Evolutionary conservation across 2,329 filamentous ascomycete species (phyloP), one percentile per base, ranked within the genome.

Genomic region (Fonsecaea pedrosoi): DNA sequence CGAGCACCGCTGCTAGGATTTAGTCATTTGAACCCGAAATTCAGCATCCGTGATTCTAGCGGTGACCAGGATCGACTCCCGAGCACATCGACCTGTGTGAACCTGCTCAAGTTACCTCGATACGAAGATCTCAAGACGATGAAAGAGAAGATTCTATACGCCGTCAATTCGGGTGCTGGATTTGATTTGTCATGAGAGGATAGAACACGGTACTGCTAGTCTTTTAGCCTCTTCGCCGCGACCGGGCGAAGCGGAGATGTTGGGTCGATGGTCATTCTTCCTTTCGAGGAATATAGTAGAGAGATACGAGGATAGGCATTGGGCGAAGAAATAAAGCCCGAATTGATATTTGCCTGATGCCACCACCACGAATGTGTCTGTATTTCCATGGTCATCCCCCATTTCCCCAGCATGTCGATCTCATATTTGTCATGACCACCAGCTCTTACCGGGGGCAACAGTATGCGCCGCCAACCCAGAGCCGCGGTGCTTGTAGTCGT

Each of bases 11-110:
- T 99, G 54, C 81, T 98, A 2, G 95, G 95, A 0, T 99, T 99
- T 76, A 87, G 88, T 18, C 91, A 95, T 74, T 81, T 99, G 70
- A 91, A 89, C 64, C 95, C 95, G 2, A 84, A 85, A 45, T 99
- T 99, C 77, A 94, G 89, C 75, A 98, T 99, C 69, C 83, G 95
- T 4, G 95, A 99, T 78, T 89, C 88, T 0, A 91, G 92, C 4
- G 81, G 81, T 32, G 92, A 96, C 74, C 86, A 94, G 78, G 85
- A 87, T 56, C 84, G 95, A 66, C 81, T 97, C 70, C 95, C 95
- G 2, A 98, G 92, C 76, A 93, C 95, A 18, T 97, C 94, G 76
- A 99, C 95, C 0, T 99, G 95, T 74, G 92, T 98, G 34, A 99
- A 99, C 77, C 77, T 99, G 72, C 81, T 99, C 56, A 99, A 99